Evolutionary conservation across 2,329 filamentous ascomycete genomes (phyloP), one percentile per base, ranked within the genome.

Genomic region (Epichloe brachyelytri): DNA sequence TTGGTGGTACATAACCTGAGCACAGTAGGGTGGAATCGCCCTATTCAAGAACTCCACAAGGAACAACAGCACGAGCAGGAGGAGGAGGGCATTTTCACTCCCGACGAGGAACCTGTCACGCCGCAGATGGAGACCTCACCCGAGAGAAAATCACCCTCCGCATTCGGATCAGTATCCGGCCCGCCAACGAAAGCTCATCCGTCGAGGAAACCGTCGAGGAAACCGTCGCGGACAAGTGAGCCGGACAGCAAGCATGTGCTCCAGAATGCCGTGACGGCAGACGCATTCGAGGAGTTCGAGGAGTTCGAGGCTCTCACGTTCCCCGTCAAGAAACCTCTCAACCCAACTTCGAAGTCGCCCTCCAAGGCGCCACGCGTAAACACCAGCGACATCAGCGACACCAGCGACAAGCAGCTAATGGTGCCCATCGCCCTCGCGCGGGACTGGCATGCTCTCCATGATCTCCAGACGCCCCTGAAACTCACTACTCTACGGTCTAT

Each of bases 401-500:
- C 17, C 17, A 38, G 30, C 30, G 45, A 33, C 36, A 26, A 47
- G 37, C 48, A 49, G 36, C 30, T 50, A 22, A 34, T 48, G 30
- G 58, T 61, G 30, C 63, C 68, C 3, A 56, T 72, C 20, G 64
- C 66, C 3, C 61, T 71, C 3, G 65, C 72, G 3, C 68, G 66
- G 53, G 65, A 70, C 48, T 71, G 68, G 63, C 65, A 68, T 48
- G 60, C 73, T 48, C 66, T 62, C 0, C 64, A 68, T 47, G 60
- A 73, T 48, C 66, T 62, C 0, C 65, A 66, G 26, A 64, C 62
- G 0, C 73, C 76, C 0, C 64, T 78, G 15, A 78, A 75, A 55
- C 71, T 80, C 30, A 79, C 76, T 0, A 66, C 68, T 3, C 65
- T 80, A 12, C 67, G 67, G 45, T 65, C 70, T 6, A 73, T 80